phyloP scores from a whole-genome alignment of 495 filamentous ascomycete genomes.

The Extremus antarcticus region DNA sequence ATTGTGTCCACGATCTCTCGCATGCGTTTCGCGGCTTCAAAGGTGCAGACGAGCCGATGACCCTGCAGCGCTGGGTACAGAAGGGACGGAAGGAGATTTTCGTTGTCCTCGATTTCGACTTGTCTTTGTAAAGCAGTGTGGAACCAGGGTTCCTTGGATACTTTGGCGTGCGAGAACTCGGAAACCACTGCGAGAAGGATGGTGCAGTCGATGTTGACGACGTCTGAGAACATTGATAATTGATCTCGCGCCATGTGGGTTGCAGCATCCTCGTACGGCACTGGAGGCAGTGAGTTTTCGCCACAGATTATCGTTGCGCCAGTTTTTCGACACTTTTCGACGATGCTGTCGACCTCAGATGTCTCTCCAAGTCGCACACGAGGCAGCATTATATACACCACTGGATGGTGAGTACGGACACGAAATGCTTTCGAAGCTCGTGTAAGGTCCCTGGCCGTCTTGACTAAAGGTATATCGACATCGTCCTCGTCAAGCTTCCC shows the following conservation, averaged over 20 bases:
- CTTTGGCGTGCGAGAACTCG: constrained; percentile 54
- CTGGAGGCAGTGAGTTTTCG: constrained; percentile 14
- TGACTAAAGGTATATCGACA: constrained; percentile 37
- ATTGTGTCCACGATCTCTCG: constrained; percentile 56
- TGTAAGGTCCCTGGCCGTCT: constrained; percentile 43
- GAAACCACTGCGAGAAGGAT: constrained; percentile 59
- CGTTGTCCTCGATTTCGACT: constrained; percentile 51
- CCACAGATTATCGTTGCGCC: constrained; percentile 41
- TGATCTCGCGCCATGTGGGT: constrained; percentile 42
- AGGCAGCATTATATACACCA: constrained; percentile 49
- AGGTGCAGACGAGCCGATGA: constrained; percentile 48
- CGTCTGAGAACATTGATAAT: constrained; percentile 44
- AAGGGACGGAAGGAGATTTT: constrained; percentile 47
- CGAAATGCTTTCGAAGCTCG: constrained; percentile 43
- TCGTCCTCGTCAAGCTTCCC: constrained; percentile 20
- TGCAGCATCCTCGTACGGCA: constrained; percentile 29
- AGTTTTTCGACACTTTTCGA: constrained; percentile 42
- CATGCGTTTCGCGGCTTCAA: constrained; percentile 52
- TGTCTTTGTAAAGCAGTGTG: constrained; percentile 51
- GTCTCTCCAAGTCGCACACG: constrained; percentile 41
- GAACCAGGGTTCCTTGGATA: constrained; percentile 36
- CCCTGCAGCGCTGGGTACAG: constrained; percentile 52
- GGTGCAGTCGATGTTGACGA: constrained; percentile 64
- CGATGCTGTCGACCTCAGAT: constrained; percentile 45
- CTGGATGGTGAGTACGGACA: constrained; percentile 37